Percentiles rank a stretch among this genome's conserved stretches.
Conservation (phyloP, 177 flowering plant species). For the Vitis hybrid region DNA sequence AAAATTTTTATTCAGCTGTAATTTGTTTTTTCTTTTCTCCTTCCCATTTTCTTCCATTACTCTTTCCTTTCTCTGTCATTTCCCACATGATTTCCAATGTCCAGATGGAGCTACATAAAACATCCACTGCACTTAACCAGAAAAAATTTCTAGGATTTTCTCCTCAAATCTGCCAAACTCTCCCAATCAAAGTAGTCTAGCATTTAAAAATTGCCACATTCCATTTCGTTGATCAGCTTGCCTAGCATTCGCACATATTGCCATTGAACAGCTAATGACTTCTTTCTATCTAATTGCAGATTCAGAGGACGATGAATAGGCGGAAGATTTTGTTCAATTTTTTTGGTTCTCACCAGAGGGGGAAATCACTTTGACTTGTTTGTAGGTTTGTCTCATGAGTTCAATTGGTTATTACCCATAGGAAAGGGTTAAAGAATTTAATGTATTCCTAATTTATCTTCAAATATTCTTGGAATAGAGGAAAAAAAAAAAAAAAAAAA, state of each 20-base stretch:
- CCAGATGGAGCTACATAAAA: no score
- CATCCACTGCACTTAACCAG: no score
- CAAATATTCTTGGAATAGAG: constrained; percentile 8
- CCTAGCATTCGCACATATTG: neutral
- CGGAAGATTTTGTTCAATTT: constrained; percentile 7
- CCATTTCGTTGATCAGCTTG: neutral
- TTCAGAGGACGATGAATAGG: constrained; percentile 54
- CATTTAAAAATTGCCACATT: neutral
- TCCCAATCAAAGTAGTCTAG: neutral
- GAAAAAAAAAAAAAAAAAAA: no score
- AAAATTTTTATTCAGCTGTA: no score
- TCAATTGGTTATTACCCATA: constrained; percentile 4
- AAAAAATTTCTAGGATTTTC: neutral
- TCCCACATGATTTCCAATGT: no score
- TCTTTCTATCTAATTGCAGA: constrained; percentile 26
- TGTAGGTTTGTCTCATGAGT: constrained; percentile 10
- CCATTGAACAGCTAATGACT: neutral
- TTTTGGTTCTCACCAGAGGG: constrained; percentile 1
- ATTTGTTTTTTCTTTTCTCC: no score
- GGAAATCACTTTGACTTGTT: constrained; percentile 2
- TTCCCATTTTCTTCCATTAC: no score
- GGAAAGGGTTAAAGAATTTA: constrained; percentile 11
- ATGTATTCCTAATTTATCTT: constrained; percentile 4
- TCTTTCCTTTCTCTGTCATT: no score
- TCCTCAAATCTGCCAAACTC: neutral